Evolutionary conservation across 352 stramenopile species (phyloP).

Genomic region (Peronospora belbahrii): DNA sequence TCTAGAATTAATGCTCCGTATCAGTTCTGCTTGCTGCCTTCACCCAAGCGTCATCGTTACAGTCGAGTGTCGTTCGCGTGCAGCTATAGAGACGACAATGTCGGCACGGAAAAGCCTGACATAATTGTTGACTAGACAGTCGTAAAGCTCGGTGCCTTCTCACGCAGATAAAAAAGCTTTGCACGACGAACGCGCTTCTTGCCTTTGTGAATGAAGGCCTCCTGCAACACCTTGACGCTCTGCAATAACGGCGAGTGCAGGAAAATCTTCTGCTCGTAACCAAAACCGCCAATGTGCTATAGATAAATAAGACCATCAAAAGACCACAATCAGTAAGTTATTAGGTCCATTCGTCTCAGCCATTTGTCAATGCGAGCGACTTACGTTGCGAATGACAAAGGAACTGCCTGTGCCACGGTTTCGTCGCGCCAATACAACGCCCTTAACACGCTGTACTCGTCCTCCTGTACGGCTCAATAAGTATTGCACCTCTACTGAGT

Average conservation of each 20-base stretch:
- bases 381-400: conserved; percentile 82
- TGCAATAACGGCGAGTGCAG: conserved; percentile 83
- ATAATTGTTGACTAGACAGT: conserved; percentile 47
- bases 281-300: conserved; percentile 78
- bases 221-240: conserved; percentile 81
- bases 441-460: conserved; percentile 70
- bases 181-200: conserved; percentile 86
- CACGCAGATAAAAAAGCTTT: conserved; percentile 87
- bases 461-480: conserved; percentile 62
- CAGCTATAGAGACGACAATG: not conserved
- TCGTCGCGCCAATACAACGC: conserved; percentile 70
- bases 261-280: conserved; percentile 86
- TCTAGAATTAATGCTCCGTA: conserved; percentile 20
- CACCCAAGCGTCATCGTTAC: conserved; percentile 4
- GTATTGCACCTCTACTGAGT: conserved; percentile 79
- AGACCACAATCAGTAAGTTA: conserved; percentile 1
- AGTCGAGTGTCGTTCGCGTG: not conserved
- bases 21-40: conserved; percentile 18
- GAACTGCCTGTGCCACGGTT: conserved; percentile 78
- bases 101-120: conserved; percentile 8
- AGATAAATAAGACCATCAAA: no score
- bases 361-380: conserved; percentile 9
- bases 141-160: conserved; percentile 77
- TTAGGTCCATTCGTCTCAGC: not conserved
- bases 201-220: conserved; percentile 88